Evolutionary conservation across 1,284 basidiomycete genomes (phyloP).

Genomic region (Irpex sp.): DNA sequence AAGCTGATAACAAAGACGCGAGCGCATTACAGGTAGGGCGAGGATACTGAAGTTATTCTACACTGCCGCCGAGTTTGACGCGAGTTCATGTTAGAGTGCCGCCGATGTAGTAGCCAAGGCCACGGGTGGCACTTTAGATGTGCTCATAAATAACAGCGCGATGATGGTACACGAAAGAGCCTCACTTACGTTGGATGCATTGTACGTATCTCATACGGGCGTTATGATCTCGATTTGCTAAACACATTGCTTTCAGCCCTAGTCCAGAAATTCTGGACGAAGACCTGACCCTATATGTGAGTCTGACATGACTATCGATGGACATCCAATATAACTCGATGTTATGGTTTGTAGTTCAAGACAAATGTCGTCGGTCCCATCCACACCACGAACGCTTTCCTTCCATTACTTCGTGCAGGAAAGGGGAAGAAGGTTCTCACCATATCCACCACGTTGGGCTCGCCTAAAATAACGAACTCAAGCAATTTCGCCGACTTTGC

Average conservation of each 20-base stretch:
- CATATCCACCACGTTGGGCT: slow-evolving; percentile 17
- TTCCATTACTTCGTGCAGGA: slow-evolving; percentile 34
- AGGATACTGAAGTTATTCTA: too few relatives aligned
- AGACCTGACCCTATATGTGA: slow-evolving; percentile 19
- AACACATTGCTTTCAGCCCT: not conserved
- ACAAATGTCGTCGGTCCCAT: slow-evolving; percentile 36
- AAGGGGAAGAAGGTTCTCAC: slow-evolving; percentile 1
- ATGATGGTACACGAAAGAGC: not conserved
- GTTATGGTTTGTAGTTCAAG: slow-evolving; percentile 20
- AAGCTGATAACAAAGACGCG: slow-evolving; percentile 16
- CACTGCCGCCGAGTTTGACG: too few relatives aligned
- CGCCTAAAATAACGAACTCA: slow-evolving; percentile 28
- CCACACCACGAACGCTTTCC: slow-evolving; percentile 32
- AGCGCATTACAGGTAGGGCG: too few relatives aligned
- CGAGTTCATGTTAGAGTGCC: slow-evolving; percentile 3
- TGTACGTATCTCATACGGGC: not conserved
- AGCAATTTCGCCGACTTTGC: slow-evolving; percentile 6
- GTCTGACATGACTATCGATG: not conserved
- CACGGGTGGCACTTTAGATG: slow-evolving; percentile 25
- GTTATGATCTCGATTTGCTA: not conserved
- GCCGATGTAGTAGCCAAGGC: slow-evolving; percentile 17
- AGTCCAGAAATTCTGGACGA: slow-evolving; percentile 18
- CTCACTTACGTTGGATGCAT: not conserved
- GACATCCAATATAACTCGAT: not conserved
- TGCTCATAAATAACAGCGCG: slow-evolving; percentile 28